Conservation (phyloP, 1,139 yeast genomes). For the Kluyveromyces sp. region DNA sequence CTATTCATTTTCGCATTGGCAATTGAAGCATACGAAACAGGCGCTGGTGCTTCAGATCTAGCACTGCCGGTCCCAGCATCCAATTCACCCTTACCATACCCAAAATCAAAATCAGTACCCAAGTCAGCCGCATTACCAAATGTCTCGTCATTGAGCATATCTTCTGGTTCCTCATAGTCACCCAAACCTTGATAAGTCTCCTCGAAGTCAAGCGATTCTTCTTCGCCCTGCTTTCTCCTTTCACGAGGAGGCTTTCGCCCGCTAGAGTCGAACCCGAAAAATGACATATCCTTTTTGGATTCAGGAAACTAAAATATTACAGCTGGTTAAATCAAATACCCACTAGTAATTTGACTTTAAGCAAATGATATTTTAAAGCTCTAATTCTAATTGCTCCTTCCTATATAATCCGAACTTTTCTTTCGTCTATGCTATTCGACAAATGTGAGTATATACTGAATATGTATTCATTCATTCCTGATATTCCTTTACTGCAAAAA, state of each 20-base stretch:
- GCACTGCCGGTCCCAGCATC: slow-evolving; percentile 14
- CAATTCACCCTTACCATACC: slow-evolving; percentile 26
- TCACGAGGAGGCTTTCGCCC: slow-evolving; percentile 9
- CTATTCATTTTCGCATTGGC: slow-evolving; percentile 29
- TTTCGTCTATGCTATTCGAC: too few relatives aligned
- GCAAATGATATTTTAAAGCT: too few relatives aligned
- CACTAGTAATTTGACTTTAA: too few relatives aligned
- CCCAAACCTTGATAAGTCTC: slow-evolving; percentile 81
- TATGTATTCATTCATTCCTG: too few relatives aligned
- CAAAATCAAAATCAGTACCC: slow-evolving; percentile 73
- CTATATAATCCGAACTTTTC: too few relatives aligned
- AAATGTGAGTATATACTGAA: too few relatives aligned
- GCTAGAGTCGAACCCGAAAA: slow-evolving; percentile 28
- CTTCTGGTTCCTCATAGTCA: slow-evolving; percentile 63
- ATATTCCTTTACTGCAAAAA: too few relatives aligned
- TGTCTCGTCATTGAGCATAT: slow-evolving; percentile 80
- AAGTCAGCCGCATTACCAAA: slow-evolving; percentile 60
- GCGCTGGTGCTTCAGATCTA: slow-evolving; percentile 27
- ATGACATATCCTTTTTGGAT: slow-evolving; percentile 20
- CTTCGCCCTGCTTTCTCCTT: slow-evolving; percentile 23
- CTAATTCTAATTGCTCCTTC: too few relatives aligned
- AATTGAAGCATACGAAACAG: slow-evolving; percentile 53
- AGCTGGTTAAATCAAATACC: neutral
- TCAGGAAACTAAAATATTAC: neutral
- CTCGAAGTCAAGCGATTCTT: slow-evolving; percentile 50